These are phyloP conservation scores for Melampsora larici-populina DNA, from an alignment of 1,284 basidiomycete genomes.

Conservation along the genomic window DNA sequence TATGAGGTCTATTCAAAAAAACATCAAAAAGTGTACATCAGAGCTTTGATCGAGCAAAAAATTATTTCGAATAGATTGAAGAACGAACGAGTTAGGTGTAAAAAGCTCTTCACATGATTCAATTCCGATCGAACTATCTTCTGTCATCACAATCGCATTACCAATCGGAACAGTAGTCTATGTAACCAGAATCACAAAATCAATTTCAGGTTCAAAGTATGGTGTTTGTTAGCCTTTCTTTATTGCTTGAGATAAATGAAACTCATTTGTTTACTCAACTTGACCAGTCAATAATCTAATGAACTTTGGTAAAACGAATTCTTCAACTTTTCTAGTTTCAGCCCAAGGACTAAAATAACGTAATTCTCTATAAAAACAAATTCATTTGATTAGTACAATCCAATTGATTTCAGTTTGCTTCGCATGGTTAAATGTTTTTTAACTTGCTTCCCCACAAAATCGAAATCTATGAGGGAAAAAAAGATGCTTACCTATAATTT, in stretches of 20 bases:
- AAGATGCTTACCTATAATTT: constrained; percentile 39
- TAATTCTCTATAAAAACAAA: constrained; percentile 19
- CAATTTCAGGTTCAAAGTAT: no score
- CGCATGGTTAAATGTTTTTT: no score
- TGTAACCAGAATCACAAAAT: background rate
- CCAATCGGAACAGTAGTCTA: constrained; percentile 40
- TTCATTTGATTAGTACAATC: background rate
- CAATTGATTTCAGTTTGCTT: no score
- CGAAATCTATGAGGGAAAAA: no score
- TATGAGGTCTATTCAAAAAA: constrained; percentile 25
- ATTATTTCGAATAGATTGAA: no score
- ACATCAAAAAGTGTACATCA: no score
- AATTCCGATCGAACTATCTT: constrained; percentile 39
- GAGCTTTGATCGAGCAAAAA: no score
- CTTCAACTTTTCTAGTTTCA: constrained; percentile 29
- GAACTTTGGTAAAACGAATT: constrained; percentile 21
- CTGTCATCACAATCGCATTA: constrained; percentile 35
- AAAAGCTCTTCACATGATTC: constrained; percentile 43
- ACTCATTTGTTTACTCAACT: background rate
- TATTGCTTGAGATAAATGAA: background rate
- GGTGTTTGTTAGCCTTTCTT: background rate
- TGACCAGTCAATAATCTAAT: constrained; percentile 21
- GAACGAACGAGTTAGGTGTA: constrained; percentile 36
- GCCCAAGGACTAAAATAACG: constrained; percentile 40
- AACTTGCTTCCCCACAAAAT: no score